Conservation (phyloP, 2,329 filamentous ascomycete species). For the Neopestalotiopsis sp. region DNA sequence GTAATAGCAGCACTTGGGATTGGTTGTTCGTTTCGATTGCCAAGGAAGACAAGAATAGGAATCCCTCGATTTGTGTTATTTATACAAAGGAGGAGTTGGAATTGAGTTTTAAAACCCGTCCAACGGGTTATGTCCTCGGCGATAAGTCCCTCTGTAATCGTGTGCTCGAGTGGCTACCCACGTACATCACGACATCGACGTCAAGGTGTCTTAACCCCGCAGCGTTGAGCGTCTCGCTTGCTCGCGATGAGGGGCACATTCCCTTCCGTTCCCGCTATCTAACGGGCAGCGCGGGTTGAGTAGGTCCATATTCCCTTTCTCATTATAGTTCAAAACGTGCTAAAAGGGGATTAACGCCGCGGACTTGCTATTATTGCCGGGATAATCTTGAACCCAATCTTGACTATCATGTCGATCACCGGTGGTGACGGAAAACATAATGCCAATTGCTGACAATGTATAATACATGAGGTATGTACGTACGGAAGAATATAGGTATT, state of each 20-base stretch:
- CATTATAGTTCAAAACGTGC: not conserved
- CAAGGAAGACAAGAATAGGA: not conserved
- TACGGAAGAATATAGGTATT: no score
- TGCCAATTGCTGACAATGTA: not conserved
- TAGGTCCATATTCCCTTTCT: not conserved
- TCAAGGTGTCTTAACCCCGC: constrained; percentile 1
- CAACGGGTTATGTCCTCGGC: not conserved
- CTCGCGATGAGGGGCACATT: not conserved
- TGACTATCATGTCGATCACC: not conserved
- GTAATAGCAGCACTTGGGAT: not conserved
- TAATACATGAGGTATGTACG: no score
- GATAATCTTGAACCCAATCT: not conserved
- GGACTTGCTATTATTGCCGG: not conserved
- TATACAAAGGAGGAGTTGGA: not conserved
- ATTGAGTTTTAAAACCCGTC: not conserved
- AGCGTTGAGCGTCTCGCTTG: not conserved
- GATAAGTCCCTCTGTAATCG: not conserved
- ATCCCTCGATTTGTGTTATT: not conserved
- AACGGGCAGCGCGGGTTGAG: not conserved
- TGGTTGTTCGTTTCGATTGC: not conserved
- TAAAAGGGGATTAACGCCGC: not conserved
- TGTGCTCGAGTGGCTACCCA: not conserved
- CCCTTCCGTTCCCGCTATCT: not conserved
- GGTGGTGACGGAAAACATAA: not conserved
- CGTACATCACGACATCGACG: not conserved